Base-by-base conservation (phyloP, 345 rosid species). In the Corchorus capsularis region DNA sequence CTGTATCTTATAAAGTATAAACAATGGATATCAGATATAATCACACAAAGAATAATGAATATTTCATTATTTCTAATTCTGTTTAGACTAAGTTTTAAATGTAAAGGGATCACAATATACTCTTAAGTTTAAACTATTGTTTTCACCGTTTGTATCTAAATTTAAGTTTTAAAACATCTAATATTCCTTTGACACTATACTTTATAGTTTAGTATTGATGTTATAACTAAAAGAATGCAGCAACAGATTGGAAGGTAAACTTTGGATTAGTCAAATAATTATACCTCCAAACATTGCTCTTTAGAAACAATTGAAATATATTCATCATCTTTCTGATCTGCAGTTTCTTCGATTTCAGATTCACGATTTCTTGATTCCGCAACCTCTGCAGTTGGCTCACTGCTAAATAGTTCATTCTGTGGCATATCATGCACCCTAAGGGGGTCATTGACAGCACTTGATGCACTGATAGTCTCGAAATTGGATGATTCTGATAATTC, bases 221-320 rank as follows among this genome's bases (percentile, higher is more conserved):
- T 8, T 8, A 49, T 50, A 46, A 50, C 9, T 8, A 32, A 43
- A 69, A 32, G 19, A 50, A 69, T 2, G 45, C 45, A 32, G 60
- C 2, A 16, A 43, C 60, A 32, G 34, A 32, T 69, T 50, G 43
- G 9, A 68, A 61, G 53, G 13, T 16, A 41, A 69, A 64, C 53
- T 74, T n/a, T 57, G 59, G 20, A 65, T 5, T n/a, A 14, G 17
- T 66, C 60, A 37, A 52, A 76, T 71, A 63, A 64, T 43, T 57
- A 78, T 70, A 89, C 98, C 97, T 88, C 55, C 9, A 83, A 73
- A 63, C 73, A 69, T 46, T 76, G 80, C 73, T 79, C 79, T 49
- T 63, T 3, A 17, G n/a, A 34, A 83, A 76, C 72, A 68, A 37
- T 65, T 27, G 71, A 56, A 46, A 72, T 59, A 52, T 20, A 35